Evolutionary conservation across 495 filamentous ascomycete genomes (phyloP).

Genomic region (Sabuloglossum arenarium): DNA sequence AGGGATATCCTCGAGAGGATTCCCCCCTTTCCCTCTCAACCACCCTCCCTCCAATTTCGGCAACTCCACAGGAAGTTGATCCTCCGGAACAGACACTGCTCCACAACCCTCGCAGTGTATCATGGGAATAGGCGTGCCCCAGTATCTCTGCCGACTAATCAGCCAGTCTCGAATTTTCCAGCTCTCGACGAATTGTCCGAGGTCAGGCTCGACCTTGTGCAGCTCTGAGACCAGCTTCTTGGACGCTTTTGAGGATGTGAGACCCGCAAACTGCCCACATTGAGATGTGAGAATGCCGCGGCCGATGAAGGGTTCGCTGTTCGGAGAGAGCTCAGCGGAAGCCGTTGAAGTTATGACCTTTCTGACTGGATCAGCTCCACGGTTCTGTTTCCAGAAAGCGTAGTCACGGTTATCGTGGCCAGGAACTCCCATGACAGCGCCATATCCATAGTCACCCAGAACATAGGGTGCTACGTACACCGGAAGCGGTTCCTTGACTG

Average conservation of each 20-base stretch:
- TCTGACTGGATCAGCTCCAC: slow-evolving; percentile 26
- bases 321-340: slow-evolving; percentile 9
- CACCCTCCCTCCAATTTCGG: slow-evolving; percentile 48
- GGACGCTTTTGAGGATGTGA: slow-evolving; percentile 39
- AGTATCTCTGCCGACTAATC: slow-evolving; percentile 73
- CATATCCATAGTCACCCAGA: slow-evolving; percentile 69
- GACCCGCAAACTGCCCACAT: slow-evolving; percentile 27
- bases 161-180: slow-evolving; percentile 77
- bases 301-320: slow-evolving; percentile 24
- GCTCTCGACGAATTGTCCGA: slow-evolving; percentile 33
- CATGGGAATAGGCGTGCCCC: slow-evolving; percentile 80
- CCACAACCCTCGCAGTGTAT: slow-evolving; percentile 66
- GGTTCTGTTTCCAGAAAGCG: slow-evolving; percentile 58
- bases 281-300: slow-evolving; percentile 24
- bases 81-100: slow-evolving; percentile 51
- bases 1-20: slow-evolving; percentile 46
- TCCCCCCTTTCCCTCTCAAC: slow-evolving; percentile 49
- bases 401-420: slow-evolving; percentile 62
- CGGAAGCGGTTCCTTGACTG: slow-evolving; percentile 34
- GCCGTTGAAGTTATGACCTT: slow-evolving; percentile 31
- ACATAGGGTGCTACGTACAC: slow-evolving; percentile 74
- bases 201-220: slow-evolving; percentile 14
- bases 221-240: slow-evolving; percentile 39
- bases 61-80: slow-evolving; percentile 56
- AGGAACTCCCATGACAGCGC: slow-evolving; percentile 82